These are phyloP conservation scores for Phylloporus arenicola DNA, from an alignment of 768 basidiomycete genomes.

Conservation along the genomic window DNA sequence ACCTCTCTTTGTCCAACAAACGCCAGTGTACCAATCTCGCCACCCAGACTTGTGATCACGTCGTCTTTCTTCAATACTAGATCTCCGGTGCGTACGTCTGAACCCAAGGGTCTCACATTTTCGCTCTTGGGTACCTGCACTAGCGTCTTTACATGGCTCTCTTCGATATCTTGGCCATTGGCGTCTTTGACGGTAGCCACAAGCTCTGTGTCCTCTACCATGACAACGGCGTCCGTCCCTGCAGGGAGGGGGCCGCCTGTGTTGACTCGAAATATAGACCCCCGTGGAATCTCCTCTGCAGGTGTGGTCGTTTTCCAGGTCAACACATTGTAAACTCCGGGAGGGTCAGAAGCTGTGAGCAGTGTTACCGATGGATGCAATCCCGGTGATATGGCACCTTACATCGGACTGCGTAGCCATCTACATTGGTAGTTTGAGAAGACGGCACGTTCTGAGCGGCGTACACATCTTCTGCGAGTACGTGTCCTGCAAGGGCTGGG, in stretches of 20 bases:
- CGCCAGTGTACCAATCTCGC: slow-evolving; percentile 77
- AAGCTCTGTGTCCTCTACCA: slow-evolving; percentile 89
- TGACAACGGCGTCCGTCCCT: slow-evolving; percentile 76
- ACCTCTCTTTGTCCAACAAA: slow-evolving; percentile 77
- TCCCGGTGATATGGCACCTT: slow-evolving; percentile 13
- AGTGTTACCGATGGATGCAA: slow-evolving; percentile 1
- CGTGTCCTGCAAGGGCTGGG: slow-evolving; percentile 52
- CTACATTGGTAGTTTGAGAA: slow-evolving; percentile 72
- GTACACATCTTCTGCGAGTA: slow-evolving; percentile 71
- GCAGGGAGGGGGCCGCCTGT: slow-evolving; percentile 78
- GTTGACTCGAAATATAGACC: slow-evolving; percentile 62
- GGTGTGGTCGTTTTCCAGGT: slow-evolving; percentile 43
- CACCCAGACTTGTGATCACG: slow-evolving; percentile 59
- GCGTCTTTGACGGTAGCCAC: slow-evolving; percentile 44
- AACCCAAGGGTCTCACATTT: slow-evolving; percentile 69
- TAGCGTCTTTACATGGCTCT: slow-evolving; percentile 64
- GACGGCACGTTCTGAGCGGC: slow-evolving; percentile 61
- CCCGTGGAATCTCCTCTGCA: slow-evolving; percentile 36
- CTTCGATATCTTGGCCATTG: slow-evolving; percentile 49
- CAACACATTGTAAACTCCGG: slow-evolving; percentile 64
- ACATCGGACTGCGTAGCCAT: slow-evolving; percentile 84
- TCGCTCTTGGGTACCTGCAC: slow-evolving; percentile 58
- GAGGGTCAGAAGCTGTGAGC: slow-evolving; percentile 51
- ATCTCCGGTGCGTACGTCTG: slow-evolving; percentile 66
- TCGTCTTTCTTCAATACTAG: slow-evolving; percentile 60